Evolutionary conservation across 176 grass and related monocot genomes (phyloP), one percentile per base, ranked within the genome.

Genomic region (Leersia perrieri): DNA sequence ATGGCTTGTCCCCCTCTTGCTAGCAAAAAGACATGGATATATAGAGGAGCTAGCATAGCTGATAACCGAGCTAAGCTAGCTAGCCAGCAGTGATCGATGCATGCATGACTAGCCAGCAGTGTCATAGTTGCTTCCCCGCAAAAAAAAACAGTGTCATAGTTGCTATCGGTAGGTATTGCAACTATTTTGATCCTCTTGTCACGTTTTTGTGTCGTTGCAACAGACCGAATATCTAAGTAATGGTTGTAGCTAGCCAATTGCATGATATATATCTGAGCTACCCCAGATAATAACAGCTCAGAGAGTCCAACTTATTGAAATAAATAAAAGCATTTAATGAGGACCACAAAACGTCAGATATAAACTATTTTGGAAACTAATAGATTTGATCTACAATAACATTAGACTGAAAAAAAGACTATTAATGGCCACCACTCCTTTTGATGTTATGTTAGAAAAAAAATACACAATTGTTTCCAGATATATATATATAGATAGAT

Each of bases 21-120:
- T 60, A 72, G 69, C 71, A 86, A 83, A 29, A 83, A 67, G 80
- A 88, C 79, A 83, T 53, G 20, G 6, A 53, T 53, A 83, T 70
- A 39, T 20, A 51, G 66, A 9, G 20, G 79, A 61, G 14, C 25
- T 18, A 22, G n/a, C 36, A 2, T 26, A 23, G 39, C 25, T 15
- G 28, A 63, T 31, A 11, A 11, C 26, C 10, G 42, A 49, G 70
- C 6, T 51, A 51, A 49, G 70, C 6, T 51, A 51, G 16, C 22
- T 8, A 53, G 49, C 1, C 49, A 53, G 49, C 20, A 53, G 11
- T 44, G 12, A 44, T 44, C 1, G 41, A 60, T 16, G n/a, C 11
- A 78, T 45, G 32, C 29, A 45, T 49, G 38, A 39, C 1, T 49
- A 15, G n/a, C n/a, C n/a, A n/a, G n/a, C n/a, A n/a, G n/a, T n/a